Evolutionary conservation across 495 filamentous ascomycete genomes (phyloP).

Genomic region (Hypoxylon lenormandii): DNA sequence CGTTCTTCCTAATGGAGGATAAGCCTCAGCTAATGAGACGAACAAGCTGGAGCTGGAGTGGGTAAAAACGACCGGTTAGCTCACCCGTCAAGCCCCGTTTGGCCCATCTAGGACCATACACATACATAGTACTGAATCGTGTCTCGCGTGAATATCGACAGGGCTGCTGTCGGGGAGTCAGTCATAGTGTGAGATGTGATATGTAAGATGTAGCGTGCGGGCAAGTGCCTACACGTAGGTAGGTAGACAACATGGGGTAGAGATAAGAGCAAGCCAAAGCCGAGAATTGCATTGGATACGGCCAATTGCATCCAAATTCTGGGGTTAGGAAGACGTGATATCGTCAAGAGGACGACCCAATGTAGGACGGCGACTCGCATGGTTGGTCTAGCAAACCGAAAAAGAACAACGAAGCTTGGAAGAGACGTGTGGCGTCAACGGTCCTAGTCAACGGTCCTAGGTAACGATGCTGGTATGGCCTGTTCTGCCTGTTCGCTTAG

Average conservation of each 20-base stretch:
- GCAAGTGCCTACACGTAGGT: neutral
- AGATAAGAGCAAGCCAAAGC: conserved; percentile 2
- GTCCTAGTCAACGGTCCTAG: too few relatives aligned
- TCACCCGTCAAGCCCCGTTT: too few relatives aligned
- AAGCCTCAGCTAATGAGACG: conserved; percentile 8
- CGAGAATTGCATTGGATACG: conserved; percentile 17
- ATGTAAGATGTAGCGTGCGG: neutral
- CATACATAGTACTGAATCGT: neutral
- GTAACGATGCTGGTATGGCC: too few relatives aligned
- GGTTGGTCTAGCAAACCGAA: too few relatives aligned
- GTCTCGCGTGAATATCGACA: conserved; percentile 28
- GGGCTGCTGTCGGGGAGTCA: conserved; percentile 7
- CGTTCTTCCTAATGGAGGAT: neutral
- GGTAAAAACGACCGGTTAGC: neutral
- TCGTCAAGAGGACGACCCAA: too few relatives aligned
- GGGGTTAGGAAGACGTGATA: too few relatives aligned
- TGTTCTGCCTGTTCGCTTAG: neutral
- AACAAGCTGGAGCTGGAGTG: conserved; percentile 7
- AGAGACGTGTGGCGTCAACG: too few relatives aligned
- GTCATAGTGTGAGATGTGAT: neutral
- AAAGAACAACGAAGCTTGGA: too few relatives aligned
- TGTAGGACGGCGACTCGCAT: too few relatives aligned
- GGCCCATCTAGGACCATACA: too few relatives aligned
- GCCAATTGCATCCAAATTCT: neutral
- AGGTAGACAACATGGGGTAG: neutral